These are phyloP conservation scores for Dothideomycetes sp. DNA, from an alignment of 2,329 filamentous ascomycete species.

Conservation along the genomic window DNA sequence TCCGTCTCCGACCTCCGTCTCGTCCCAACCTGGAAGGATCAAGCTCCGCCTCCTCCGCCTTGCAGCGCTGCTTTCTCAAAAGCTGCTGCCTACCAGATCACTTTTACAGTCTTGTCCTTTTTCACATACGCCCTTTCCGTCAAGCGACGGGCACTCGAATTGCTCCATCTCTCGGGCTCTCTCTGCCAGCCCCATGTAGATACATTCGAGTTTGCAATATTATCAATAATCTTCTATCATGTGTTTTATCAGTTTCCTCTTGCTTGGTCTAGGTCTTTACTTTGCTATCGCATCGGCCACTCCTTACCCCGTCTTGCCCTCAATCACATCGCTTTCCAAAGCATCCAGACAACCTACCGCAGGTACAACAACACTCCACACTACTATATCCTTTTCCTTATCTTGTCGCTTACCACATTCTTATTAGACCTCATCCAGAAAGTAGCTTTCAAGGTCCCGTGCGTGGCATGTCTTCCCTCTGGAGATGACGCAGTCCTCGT, in stretches of 20 bases:
- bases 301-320: conserved; percentile 12
- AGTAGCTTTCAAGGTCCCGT: conserved; percentile 14
- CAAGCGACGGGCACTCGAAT: not conserved
- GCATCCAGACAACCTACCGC: not conserved
- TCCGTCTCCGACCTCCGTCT: not conserved
- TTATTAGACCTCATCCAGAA: conserved; percentile 10
- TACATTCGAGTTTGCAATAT: conserved; percentile 3
- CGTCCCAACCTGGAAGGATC: not conserved
- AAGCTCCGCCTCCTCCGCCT: conserved; percentile 10
- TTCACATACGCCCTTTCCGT: conserved; percentile 3
- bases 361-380: not conserved
- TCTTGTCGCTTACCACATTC: not conserved
- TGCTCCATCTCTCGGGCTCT: conserved; percentile 1
- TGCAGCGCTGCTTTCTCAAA: not conserved
- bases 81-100: conserved; percentile 11
- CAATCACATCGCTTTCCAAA: conserved; percentile 4
- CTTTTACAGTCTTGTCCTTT: not conserved
- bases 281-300: conserved; percentile 10
- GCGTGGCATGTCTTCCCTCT: conserved; percentile 13
- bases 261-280: conserved; percentile 9
- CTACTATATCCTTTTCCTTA: no score
- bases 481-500: conserved; percentile 18
- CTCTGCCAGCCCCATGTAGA: conserved; percentile 12
- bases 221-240: not conserved
- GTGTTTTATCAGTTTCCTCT: conserved; percentile 6